Percentiles rank a stretch among this genome's conserved stretches.
These are phyloP conservation scores for Phytophthora idaei DNA, from an alignment of 352 stramenopile species.

Conservation along the genomic window DNA sequence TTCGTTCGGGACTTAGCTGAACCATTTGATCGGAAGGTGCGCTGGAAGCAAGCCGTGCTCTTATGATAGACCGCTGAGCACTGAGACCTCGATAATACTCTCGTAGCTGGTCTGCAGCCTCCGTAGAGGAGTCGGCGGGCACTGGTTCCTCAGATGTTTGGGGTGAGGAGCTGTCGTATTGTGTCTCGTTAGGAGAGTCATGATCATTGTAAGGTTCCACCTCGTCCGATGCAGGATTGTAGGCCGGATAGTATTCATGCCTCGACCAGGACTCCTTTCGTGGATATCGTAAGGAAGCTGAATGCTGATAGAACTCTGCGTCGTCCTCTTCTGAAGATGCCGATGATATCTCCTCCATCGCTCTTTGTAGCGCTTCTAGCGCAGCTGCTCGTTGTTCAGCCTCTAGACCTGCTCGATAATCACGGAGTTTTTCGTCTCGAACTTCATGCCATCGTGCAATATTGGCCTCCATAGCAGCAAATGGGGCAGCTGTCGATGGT, in stretches of 20 bases:
- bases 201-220: background rate
- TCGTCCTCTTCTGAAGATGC: conserved; percentile 12
- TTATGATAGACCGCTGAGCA: conserved; percentile 28
- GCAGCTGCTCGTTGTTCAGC: conserved; percentile 29
- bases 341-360: conserved; percentile 28
- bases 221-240: background rate
- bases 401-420: conserved; percentile 31
- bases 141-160: background rate
- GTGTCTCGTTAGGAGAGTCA: background rate
- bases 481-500: conserved; percentile 29
- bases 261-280: conserved; percentile 17
- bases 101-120: conserved; percentile 27
- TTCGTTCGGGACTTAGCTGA: conserved; percentile 22
- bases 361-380: conserved; percentile 26
- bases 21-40: conserved; percentile 24
- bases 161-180: background rate
- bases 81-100: conserved; percentile 30
- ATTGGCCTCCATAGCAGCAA: conserved; percentile 31
- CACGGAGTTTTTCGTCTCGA: conserved; percentile 35
- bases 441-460: conserved; percentile 36
- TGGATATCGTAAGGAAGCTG: background rate
- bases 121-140: background rate
- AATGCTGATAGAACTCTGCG: background rate
- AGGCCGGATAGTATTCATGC: conserved; percentile 20
- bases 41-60: conserved; percentile 23